Evolutionary conservation across 148 eudicot species (phyloP), one percentile per base, ranked within the genome.

Genomic region (Silene latifolia): DNA sequence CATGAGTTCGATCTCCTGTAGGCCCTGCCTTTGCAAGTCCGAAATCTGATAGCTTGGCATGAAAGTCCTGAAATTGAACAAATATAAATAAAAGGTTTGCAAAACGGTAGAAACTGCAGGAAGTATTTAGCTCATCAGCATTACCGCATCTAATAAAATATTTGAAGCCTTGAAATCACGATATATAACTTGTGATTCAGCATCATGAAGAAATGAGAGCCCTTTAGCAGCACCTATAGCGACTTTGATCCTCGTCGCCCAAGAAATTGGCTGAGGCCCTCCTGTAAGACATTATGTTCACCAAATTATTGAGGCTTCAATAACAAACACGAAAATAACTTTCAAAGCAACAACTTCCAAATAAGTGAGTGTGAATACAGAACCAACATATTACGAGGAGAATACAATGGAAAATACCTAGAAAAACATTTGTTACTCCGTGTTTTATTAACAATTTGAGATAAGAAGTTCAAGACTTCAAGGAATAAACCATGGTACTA

Each of bases 11-110:
- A 67, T 90, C 96, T 24, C 92, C 92, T 4, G 92, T 87, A 0
- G 96, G 96, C 48, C 96, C 96, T 2, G 86, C 96, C 77, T 87
- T 90, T 9, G 96, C 96, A 79, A 90, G 79, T 14, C 92, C 92
- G 66, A 90, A 90, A 78, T 90, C 96, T 5, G 92, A 90, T 21
- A 90, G 83, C 74, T 90, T 90, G 0, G 90, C 86, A 63, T 87
- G 86, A 72, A 86, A 89, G 68, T 87, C 90, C 93, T 89, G 83
- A 68, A 23, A 39, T 24, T 53, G 14, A 48, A 42, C 20, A 27
- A n/a, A 80, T 63, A 61, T 5, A 39, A 79, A 67, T 42, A 63
- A 73, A 42, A 7, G 8, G 47, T 58, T 44, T 8, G 19, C 1
- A 19, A 61, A 17, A 19, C 35, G 18, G 23, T 20, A 19, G 25